Evolutionary conservation across 805 yeast species (phyloP).

Genomic region (Starmerella scarabaei): DNA sequence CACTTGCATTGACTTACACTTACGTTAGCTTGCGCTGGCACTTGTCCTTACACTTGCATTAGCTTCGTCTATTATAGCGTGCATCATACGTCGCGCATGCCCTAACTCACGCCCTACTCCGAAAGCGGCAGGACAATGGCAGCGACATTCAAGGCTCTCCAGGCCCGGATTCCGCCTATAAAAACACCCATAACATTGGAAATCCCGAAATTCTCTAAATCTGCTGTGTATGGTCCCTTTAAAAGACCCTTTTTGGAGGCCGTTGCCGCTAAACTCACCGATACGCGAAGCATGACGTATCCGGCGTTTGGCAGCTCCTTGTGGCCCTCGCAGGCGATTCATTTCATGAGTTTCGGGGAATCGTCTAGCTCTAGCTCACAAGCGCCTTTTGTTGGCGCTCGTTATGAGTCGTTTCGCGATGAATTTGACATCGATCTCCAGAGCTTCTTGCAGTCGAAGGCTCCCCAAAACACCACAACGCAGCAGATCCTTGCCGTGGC

Average conservation of each 20-base stretch:
- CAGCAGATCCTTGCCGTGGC: constrained; percentile 35
- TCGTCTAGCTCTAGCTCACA: constrained; percentile 29
- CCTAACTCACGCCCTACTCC: no score
- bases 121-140: no score
- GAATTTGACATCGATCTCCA: constrained; percentile 63
- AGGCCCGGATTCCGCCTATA: constrained; percentile 24
- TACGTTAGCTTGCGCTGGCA: background rate
- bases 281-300: constrained; percentile 34
- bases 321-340: constrained; percentile 37
- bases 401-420: constrained; percentile 81
- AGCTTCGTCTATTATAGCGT: no score
- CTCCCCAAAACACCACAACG: constrained; percentile 30
- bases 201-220: constrained; percentile 31
- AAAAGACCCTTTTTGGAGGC: constrained; percentile 44
- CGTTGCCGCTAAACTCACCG: constrained; percentile 42
- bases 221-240: constrained; percentile 45
- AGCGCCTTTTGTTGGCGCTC: constrained; percentile 67
- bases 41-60: no score
- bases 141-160: constrained; percentile 12
- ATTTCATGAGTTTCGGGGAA: constrained; percentile 34
- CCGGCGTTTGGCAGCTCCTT: constrained; percentile 37
- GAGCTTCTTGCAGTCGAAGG: constrained; percentile 39
- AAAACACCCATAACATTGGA: constrained; percentile 32
- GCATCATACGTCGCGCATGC: no score
- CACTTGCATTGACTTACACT: background rate